Base-by-base conservation (phyloP, 495 filamentous ascomycete species). In the Daldinia loculata region DNA sequence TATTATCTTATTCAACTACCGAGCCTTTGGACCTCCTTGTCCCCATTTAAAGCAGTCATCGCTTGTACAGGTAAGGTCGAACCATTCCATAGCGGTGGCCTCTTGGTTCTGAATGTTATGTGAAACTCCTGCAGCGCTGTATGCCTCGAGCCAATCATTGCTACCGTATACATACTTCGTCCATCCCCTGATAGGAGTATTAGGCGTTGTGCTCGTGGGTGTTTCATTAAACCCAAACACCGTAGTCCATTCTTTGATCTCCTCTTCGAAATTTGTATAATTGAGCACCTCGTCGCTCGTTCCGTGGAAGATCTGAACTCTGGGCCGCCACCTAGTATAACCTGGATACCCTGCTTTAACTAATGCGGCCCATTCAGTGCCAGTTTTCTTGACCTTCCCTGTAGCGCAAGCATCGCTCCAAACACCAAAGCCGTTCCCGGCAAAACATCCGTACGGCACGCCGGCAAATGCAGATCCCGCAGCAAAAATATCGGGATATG, bases 361-460 rank as follows among this genome's bases (percentile, higher is more conserved):
- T 22, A 80, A 77, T 24, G 75, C 66, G 27, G 81, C 83, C 84
- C 84, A 86, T 39, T 81, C 77, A 11, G 72, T 71, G 12, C 80
- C 74, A 55, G 80, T 74, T 59, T 79, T 78, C 53, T 79, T 72
- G 63, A 77, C 62, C 59, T 79, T 68, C 66, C 84, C 84, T 9
- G 76, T 73, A 5, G 84, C 79, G 69, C 83, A 85, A 32, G 74
- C 75, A 26, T 76, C 67, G 64, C 79, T 84, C 85, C 84, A 86
- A 1, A 84, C 80, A 6, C 75, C 77, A 32, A 79, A 77, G 17
- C 81, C 82, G 27, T 79, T 72, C 1, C 80, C 81, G 22, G 76
- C 74, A 75, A 89, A 90, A 79, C 89, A 90, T 7, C 87, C 88
- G 29, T 84, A 87, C 9, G 88, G 79, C 1, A 91, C 87, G 22